Evolutionary conservation across 2,329 filamentous ascomycete species (phyloP), one percentile per base, ranked within the genome.

Genomic region (Neofusicoccum parvum): DNA sequence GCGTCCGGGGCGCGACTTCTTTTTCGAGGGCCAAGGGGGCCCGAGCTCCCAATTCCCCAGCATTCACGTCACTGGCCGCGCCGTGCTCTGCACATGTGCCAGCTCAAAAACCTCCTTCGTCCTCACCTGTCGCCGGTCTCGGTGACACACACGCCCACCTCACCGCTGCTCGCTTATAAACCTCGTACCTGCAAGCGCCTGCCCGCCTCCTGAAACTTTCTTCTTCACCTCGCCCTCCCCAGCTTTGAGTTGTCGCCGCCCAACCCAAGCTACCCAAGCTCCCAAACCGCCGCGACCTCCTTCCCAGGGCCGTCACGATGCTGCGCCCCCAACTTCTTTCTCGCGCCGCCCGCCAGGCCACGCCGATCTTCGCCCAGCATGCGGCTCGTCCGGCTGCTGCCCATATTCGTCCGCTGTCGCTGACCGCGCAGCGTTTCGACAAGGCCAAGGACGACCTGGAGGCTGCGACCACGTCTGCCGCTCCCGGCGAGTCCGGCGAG

Each of bases 401-500:
- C 34, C 58, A 49, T 15, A 53, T 72, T 45, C 72, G 76, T 49
- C 67, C 66, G 15, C 75, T 78, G 62, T 71, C 74, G 27, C 66
- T 66, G n/a, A 68, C 75, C 6, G 69, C 73, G 15, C 67, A 62
- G 51, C 72, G 74, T 39, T 68, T 72, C 56, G 72, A 78, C 60
- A 75, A 74, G 50, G 65, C 66, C 46, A 67, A 70, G 12, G 72
- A 75, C 15, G 71, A 75, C 39, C 67, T 73, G 43, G 71, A 79
- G 59, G 72, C 75, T 51, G 74, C 72, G 1, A 74, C 76, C 1
- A 78, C 77, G 2, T 69, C 75, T n/a, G 75, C 71, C 53, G 72
- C 75, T 65, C 76, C 77, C 23, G 77, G 76, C 39, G 74, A 77
- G 68, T 79, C 76, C 48, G 80, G 80, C 53, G 76, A 79, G 56